phyloP scores from a whole-genome alignment of 345 rosid genomes.

The Euphorbia lathyris region DNA sequence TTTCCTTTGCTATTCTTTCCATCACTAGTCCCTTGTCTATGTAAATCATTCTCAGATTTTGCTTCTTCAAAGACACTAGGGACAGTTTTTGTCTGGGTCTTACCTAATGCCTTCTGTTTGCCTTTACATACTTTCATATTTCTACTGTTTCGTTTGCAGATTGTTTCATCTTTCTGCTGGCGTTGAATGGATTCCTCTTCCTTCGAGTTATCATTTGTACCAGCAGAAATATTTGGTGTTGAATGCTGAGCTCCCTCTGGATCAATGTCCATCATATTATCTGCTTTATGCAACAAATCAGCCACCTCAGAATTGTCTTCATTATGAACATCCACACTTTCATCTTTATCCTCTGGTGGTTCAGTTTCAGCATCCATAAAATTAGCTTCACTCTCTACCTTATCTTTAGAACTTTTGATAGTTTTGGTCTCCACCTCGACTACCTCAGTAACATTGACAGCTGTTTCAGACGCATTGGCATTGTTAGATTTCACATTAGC shows the following conservation, averaged over 20 bases:
- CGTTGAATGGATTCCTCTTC: conserved; percentile 23
- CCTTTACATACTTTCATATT: conserved; percentile 22
- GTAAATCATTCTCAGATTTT: conserved; percentile 25
- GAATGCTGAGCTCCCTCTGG: conserved; percentile 19
- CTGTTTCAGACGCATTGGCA: conserved; percentile 30
- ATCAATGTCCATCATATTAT: conserved; percentile 7
- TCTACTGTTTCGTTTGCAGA: conserved; percentile 15
- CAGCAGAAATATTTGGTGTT: conserved; percentile 13
- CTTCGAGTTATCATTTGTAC: conserved; percentile 9
- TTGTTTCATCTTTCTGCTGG: conserved; percentile 22
- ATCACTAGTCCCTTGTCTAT: conserved; percentile 6
- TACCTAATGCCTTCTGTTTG: conserved; percentile 30
- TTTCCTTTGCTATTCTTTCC: conserved; percentile 24
- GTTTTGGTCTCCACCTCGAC: conserved; percentile 22
- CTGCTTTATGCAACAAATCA: conserved; percentile 17
- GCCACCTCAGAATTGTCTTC: conserved; percentile 27
- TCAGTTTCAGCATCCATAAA: conserved; percentile 49
- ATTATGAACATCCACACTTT: conserved; percentile 19
- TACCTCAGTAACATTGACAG: conserved; percentile 24
- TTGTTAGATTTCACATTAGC: conserved; percentile 16
- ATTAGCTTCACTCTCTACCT: conserved; percentile 9
- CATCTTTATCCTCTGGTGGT: conserved; percentile 47
- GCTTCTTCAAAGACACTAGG: conserved; percentile 18
- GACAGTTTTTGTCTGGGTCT: conserved; percentile 26
- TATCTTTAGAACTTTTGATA: conserved; percentile 23